Conservation (phyloP, 805 yeast genomes). For the Kregervanrija fluxuum region DNA sequence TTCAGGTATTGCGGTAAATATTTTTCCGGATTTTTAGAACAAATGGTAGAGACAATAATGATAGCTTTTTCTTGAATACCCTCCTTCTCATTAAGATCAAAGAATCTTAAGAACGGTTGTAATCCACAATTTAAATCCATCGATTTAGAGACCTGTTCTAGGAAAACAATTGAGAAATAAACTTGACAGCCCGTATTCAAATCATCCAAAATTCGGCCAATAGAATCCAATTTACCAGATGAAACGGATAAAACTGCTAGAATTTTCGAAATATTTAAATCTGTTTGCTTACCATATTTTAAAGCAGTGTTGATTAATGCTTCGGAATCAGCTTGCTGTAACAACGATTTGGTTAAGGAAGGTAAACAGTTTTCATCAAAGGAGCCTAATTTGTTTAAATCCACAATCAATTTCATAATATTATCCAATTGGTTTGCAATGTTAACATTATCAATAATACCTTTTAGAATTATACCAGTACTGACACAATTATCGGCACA, state of each 20-base stretch:
- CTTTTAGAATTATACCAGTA: conserved; percentile 10
- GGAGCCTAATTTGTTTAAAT: conserved; percentile 9
- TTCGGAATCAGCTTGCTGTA: conserved; percentile 7
- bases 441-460: conserved; percentile 4
- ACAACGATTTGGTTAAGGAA: conserved; percentile 12
- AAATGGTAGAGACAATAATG: conserved; percentile 44
- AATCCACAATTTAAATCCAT: conserved; percentile 28
- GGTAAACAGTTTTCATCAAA: conserved; percentile 17
- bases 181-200: conserved; percentile 16
- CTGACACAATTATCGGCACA: conserved; percentile 7
- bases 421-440: conserved; percentile 3
- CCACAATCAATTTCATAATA: conserved; percentile 11
- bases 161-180: conserved; percentile 30
- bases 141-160: conserved; percentile 43
- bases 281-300: conserved; percentile 16
- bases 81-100: conserved; percentile 24
- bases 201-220: conserved; percentile 14
- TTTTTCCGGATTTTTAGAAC: conserved; percentile 31
- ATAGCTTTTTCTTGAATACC: conserved; percentile 39
- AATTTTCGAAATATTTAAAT: conserved; percentile 20
- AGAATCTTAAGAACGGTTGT: conserved; percentile 30
- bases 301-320: conserved; percentile 11
- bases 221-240: conserved; percentile 26
- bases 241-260: conserved; percentile 29
- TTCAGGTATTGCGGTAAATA: conserved; percentile 34